A percentile compares a stretch with the other conserved stretches of the same genome.
Conservation (phyloP, 2,329 filamentous ascomycete species). For the Septoria linicola region DNA sequence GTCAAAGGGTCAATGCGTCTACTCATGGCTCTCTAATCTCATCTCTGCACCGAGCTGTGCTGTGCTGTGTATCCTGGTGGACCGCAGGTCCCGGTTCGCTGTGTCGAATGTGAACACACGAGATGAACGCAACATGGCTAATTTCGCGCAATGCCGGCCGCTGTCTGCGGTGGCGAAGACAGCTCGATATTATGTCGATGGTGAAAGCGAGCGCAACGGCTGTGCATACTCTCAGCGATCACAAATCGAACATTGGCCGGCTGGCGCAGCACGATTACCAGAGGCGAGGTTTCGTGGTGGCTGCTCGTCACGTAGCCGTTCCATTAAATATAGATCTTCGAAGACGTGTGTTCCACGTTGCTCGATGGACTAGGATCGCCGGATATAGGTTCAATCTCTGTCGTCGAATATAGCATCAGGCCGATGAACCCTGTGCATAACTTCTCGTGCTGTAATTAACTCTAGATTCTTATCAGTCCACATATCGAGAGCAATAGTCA, state of each 20-base stretch:
- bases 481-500: no score
- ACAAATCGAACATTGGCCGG: background rate
- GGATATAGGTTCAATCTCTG: background rate
- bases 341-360: background rate
- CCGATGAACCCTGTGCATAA: background rate
- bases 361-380: background rate
- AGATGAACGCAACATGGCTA: constrained; percentile 4
- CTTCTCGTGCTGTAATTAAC: no score
- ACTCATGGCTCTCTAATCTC: constrained; percentile 1
- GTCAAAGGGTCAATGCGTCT: background rate
- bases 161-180: background rate
- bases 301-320: background rate
- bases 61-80: background rate
- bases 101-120: background rate
- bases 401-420: background rate
- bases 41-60: background rate
- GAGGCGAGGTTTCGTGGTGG: no score
- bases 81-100: background rate
- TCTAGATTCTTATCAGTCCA: no score
- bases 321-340: background rate
- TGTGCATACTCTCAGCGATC: background rate
- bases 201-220: background rate
- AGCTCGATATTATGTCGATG: background rate
- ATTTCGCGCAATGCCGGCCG: background rate
- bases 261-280: background rate